Percentiles rank a stretch among this genome's conserved stretches.
Evolutionary conservation across 78 protist species (phyloP).

Genomic region (Pelomyxa schiedti): DNA sequence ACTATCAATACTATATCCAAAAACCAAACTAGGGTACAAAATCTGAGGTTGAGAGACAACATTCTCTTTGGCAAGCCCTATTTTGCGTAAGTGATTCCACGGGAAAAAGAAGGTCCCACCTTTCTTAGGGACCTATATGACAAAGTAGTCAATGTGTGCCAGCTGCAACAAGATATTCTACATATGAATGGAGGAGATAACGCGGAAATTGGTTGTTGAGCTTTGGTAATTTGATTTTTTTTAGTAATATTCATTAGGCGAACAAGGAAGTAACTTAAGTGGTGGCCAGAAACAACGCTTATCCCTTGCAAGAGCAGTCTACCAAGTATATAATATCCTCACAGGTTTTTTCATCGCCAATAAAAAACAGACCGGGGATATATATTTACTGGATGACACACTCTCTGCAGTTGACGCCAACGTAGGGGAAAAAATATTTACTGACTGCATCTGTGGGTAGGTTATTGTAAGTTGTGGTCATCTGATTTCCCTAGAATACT

Average conservation of each 20-base stretch:
- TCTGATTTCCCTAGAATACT: slow-evolving; percentile 72
- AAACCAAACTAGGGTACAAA: slow-evolving; percentile 85
- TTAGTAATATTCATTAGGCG: slow-evolving; percentile 52
- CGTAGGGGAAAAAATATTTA: slow-evolving; percentile 65
- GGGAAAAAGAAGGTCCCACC: too few relatives aligned
- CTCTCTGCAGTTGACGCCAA: slow-evolving; percentile 73
- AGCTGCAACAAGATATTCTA: slow-evolving; percentile 57
- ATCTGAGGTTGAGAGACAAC: slow-evolving; percentile 82
- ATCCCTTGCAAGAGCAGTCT: slow-evolving; percentile 90
- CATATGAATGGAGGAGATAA: slow-evolving; percentile 66
- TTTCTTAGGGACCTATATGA: slow-evolving; percentile 46
- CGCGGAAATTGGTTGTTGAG: slow-evolving; percentile 84
- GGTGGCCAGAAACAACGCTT: slow-evolving; percentile 97
- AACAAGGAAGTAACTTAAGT: slow-evolving; percentile 75
- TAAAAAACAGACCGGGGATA: slow-evolving; percentile 47
- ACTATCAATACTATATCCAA: too few relatives aligned
- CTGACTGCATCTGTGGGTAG: slow-evolving; percentile 19
- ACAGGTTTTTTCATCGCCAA: background rate
- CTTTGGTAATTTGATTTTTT: slow-evolving; percentile 16
- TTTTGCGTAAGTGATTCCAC: too few relatives aligned
- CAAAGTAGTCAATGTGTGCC: slow-evolving; percentile 56
- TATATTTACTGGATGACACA: slow-evolving; percentile 74
- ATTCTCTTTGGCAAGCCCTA: slow-evolving; percentile 77
- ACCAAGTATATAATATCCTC: slow-evolving; percentile 27
- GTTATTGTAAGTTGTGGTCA: slow-evolving; percentile 41